Conservation (phyloP, 192 early-diverging fungal species). For the Backusella liffmaniae region DNA sequence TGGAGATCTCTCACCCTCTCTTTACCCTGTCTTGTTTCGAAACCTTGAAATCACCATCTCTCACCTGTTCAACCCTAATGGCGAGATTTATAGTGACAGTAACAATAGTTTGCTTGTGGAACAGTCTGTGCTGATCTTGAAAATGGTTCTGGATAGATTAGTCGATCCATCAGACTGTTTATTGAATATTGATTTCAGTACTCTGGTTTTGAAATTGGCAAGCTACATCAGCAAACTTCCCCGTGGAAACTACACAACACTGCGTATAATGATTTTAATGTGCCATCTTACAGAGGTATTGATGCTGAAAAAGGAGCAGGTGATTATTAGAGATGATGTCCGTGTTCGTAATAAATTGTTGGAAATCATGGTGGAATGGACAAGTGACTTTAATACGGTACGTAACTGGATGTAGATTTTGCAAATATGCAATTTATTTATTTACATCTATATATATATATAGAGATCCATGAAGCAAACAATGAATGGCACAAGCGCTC, state of each 20-base stretch:
- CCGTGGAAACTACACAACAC: slow-evolving; percentile 37
- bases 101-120: slow-evolving; percentile 67
- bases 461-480: neutral
- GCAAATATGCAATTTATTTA: neutral
- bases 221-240: slow-evolving; percentile 65
- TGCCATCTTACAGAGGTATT: slow-evolving; percentile 71
- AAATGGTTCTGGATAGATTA: slow-evolving; percentile 63
- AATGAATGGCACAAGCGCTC: slow-evolving; percentile 8
- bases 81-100: slow-evolving; percentile 48
- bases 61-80: slow-evolving; percentile 58
- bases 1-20: slow-evolving; percentile 58
- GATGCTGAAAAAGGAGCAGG: slow-evolving; percentile 65
- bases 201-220: slow-evolving; percentile 58
- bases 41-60: slow-evolving; percentile 53
- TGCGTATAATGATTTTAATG: slow-evolving; percentile 71
- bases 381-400: slow-evolving; percentile 57
- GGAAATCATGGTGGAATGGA: slow-evolving; percentile 71
- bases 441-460: neutral
- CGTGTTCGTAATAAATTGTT: slow-evolving; percentile 63
- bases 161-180: slow-evolving; percentile 47
- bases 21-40: slow-evolving; percentile 62
- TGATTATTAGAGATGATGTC: slow-evolving; percentile 67
- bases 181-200: slow-evolving; percentile 62
- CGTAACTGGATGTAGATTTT: neutral
- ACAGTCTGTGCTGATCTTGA: slow-evolving; percentile 64